phyloP scores from a whole-genome alignment of 371 early-diverging fungal genomes.

The Fennellomyces sp. region DNA sequence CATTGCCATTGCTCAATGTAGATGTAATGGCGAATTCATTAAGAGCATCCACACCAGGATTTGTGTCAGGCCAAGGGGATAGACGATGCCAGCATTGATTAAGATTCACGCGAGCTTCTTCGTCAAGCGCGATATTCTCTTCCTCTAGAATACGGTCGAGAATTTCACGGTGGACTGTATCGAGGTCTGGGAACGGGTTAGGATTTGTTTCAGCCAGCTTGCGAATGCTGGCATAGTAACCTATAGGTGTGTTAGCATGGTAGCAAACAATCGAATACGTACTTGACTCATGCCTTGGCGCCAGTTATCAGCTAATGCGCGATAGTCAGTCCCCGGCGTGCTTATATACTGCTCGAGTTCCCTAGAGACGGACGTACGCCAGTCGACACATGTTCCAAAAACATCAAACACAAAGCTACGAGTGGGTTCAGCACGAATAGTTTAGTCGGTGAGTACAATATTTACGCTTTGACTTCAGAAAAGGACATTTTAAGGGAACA shows the following conservation, averaged over 20 bases:
- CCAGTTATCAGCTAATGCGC: constrained; percentile 17
- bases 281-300: constrained; percentile 14
- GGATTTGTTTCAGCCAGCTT: background rate
- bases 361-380: constrained; percentile 6
- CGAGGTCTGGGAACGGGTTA: constrained; percentile 10
- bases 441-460: background rate
- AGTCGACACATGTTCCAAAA: constrained; percentile 20
- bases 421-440: background rate
- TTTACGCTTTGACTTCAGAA: constrained; percentile 8
- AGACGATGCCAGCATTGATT: constrained; percentile 13
- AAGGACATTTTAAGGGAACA: background rate
- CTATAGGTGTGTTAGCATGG: background rate
- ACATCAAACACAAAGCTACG: constrained; percentile 18
- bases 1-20: constrained; percentile 20
- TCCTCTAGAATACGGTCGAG: constrained; percentile 5
- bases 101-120: background rate
- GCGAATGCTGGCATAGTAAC: constrained; percentile 1
- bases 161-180: constrained; percentile 8
- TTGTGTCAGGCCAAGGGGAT: constrained; percentile 14
- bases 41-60: constrained; percentile 1
- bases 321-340: background rate
- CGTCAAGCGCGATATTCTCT: background rate
- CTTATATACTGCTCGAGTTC: constrained; percentile 3
- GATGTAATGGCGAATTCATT: constrained; percentile 4
- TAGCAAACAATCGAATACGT: background rate